These are phyloP conservation scores for Starmerella floris DNA, from an alignment of 805 yeast species.

Conservation along the genomic window DNA sequence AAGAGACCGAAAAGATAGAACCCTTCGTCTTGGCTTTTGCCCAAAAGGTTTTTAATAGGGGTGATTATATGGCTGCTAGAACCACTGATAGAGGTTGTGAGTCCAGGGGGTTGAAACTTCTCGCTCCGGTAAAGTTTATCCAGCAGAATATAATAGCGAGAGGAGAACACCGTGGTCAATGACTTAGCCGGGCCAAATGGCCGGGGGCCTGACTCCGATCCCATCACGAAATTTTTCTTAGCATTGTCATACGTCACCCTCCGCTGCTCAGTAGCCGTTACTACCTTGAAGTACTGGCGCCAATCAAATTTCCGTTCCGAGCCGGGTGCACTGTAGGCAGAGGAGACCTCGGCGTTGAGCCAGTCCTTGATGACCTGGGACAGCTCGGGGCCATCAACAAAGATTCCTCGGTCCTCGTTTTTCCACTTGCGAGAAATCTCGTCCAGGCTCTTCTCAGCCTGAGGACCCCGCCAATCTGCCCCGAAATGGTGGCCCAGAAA, in stretches of 20 bases:
- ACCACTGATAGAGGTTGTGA: constrained; percentile 5
- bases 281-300: constrained; percentile 56
- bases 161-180: constrained; percentile 23
- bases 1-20: constrained; percentile 72
- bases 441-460: constrained; percentile 54
- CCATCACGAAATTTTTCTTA: constrained; percentile 45
- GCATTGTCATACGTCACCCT: constrained; percentile 17
- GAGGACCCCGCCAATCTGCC: constrained; percentile 65
- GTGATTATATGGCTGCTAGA: constrained; percentile 35
- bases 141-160: constrained; percentile 47
- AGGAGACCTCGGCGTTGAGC: constrained; percentile 19
- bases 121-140: constrained; percentile 71
- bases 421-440: constrained; percentile 75
- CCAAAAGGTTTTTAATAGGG: constrained; percentile 68
- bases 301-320: constrained; percentile 35
- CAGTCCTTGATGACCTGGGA: constrained; percentile 50
- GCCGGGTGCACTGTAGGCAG: neutral
- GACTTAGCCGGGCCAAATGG: constrained; percentile 14
- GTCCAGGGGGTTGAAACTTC: constrained; percentile 38
- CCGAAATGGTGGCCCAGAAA: constrained; percentile 68
- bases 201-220: constrained; percentile 7
- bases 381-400: constrained; percentile 65
- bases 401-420: constrained; percentile 74
- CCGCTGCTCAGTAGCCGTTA: constrained; percentile 46
- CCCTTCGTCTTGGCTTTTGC: constrained; percentile 55